These are phyloP conservation scores for Halophytophthora batemanensis DNA, from an alignment of 352 stramenopile genomes.

Conservation along the genomic window DNA sequence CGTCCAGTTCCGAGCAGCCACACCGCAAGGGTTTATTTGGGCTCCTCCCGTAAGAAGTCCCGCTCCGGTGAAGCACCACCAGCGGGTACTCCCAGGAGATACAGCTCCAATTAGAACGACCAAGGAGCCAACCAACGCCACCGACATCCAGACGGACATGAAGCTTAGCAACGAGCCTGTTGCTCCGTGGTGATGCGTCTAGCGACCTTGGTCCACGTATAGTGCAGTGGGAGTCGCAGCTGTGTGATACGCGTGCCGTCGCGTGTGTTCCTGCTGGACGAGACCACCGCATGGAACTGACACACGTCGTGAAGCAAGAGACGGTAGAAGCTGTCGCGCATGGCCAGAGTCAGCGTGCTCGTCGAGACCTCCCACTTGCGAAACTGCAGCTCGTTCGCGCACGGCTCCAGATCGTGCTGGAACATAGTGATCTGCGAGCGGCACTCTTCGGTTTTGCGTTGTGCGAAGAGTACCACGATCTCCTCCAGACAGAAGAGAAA, in stretches of 20 bases:
- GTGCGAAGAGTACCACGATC: conserved; percentile 70
- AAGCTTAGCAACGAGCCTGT: conserved; percentile 16
- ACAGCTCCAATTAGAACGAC: not conserved
- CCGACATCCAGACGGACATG: not conserved
- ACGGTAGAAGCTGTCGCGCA: conserved; percentile 71
- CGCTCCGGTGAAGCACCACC: conserved; percentile 9
- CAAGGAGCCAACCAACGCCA: not conserved
- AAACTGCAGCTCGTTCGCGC: conserved; percentile 32
- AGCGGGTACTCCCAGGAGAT: conserved; percentile 18
- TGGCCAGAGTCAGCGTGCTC: conserved; percentile 59
- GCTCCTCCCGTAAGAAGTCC: conserved; percentile 5
- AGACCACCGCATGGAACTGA: conserved; percentile 64
- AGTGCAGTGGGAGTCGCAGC: conserved; percentile 61
- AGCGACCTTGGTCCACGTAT: conserved; percentile 45
- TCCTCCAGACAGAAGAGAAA: conserved; percentile 82
- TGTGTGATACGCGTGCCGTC: conserved; percentile 73
- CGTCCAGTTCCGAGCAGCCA: conserved; percentile 26
- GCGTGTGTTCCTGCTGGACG: conserved; percentile 59
- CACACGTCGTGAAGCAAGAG: conserved; percentile 72
- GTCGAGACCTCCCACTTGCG: conserved; percentile 71
- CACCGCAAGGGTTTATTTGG: conserved; percentile 15
- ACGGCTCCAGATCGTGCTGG: conserved; percentile 56
- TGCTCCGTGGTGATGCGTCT: conserved; percentile 34
- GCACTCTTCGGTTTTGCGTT: conserved; percentile 64
- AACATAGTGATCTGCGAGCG: conserved; percentile 41